Conservation (phyloP, 345 rosid species). For the Citrus reticulata region DNA sequence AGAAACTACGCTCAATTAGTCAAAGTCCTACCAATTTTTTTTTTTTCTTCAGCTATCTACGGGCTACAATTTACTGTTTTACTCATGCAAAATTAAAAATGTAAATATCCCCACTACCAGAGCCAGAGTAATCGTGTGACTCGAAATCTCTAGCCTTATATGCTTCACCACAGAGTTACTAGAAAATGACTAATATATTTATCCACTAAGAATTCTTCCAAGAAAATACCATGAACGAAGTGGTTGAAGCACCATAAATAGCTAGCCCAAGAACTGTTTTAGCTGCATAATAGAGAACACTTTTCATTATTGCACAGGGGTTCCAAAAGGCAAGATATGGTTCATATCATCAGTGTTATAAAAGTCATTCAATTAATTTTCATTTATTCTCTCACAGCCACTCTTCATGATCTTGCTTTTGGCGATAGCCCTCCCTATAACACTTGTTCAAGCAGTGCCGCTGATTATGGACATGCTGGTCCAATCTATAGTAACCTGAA, state of each 20-base stretch:
- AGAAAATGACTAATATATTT: not conserved
- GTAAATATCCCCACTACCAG: too few relatives aligned
- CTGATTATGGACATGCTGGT: not conserved
- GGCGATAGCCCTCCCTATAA: constrained; percentile 20
- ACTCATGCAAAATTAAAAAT: too few relatives aligned
- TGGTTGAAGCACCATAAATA: not conserved
- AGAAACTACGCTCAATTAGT: not conserved
- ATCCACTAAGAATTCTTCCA: not conserved
- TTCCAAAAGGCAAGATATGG: not conserved
- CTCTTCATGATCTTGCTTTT: not conserved
- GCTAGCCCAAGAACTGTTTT: not conserved
- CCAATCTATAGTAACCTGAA: constrained; percentile 5
- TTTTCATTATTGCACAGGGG: not conserved
- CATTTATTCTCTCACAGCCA: not conserved
- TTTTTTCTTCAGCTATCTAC: not conserved
- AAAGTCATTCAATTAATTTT: not conserved
- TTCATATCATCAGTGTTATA: not conserved
- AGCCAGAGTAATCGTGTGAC: too few relatives aligned
- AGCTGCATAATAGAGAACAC: not conserved
- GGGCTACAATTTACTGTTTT: too few relatives aligned
- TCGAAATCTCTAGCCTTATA: too few relatives aligned
- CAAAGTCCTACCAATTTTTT: not conserved
- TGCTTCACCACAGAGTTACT: not conserved
- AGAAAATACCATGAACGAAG: not conserved
- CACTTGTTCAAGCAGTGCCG: not conserved